A percentile compares a stretch with the other conserved stretches of the same genome.
These are phyloP conservation scores for Saccharomycopsis microspora DNA, from an alignment of 805 yeast species.

Conservation along the genomic window DNA sequence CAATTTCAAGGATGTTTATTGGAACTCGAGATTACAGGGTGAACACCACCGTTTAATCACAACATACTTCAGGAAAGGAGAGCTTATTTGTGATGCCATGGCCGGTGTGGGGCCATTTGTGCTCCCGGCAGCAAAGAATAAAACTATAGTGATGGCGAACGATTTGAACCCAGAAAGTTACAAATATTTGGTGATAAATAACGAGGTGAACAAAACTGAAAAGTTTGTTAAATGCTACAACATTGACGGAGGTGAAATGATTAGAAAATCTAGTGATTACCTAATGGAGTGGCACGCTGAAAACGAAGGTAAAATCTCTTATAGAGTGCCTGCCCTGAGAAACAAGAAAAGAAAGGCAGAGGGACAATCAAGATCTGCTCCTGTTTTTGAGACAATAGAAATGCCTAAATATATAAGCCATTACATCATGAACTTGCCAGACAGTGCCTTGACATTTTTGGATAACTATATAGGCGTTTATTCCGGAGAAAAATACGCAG, in stretches of 20 bases:
- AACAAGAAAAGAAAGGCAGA: constrained; percentile 14
- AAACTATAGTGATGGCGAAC: constrained; percentile 76
- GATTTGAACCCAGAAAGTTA: constrained; percentile 87
- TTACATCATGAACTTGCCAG: constrained; percentile 94
- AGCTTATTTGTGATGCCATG: constrained; percentile 87
- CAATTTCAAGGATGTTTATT: constrained; percentile 88
- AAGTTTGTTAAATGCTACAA: constrained; percentile 53
- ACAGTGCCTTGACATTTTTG: constrained; percentile 74
- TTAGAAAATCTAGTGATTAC: constrained; percentile 43
- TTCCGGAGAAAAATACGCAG: constrained; percentile 25
- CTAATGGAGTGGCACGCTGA: constrained; percentile 36
- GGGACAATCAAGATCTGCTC: constrained; percentile 18
- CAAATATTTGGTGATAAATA: constrained; percentile 57
- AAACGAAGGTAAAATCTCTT: constrained; percentile 25
- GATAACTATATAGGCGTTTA: constrained; percentile 71
- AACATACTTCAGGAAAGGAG: constrained; percentile 44
- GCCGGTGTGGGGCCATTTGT: constrained; percentile 99
- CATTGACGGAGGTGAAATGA: constrained; percentile 77
- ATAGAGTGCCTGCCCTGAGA: constrained; percentile 26
- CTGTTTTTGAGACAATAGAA: constrained; percentile 18
- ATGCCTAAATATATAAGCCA: constrained; percentile 53
- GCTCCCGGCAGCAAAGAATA: constrained; percentile 80
- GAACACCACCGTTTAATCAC: constrained; percentile 80
- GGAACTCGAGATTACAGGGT: constrained; percentile 92
- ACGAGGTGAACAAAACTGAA: constrained; percentile 48